Evolutionary conservation across 768 basidiomycete genomes (phyloP).

Genomic region (Chalciporus pseudorubinellus): DNA sequence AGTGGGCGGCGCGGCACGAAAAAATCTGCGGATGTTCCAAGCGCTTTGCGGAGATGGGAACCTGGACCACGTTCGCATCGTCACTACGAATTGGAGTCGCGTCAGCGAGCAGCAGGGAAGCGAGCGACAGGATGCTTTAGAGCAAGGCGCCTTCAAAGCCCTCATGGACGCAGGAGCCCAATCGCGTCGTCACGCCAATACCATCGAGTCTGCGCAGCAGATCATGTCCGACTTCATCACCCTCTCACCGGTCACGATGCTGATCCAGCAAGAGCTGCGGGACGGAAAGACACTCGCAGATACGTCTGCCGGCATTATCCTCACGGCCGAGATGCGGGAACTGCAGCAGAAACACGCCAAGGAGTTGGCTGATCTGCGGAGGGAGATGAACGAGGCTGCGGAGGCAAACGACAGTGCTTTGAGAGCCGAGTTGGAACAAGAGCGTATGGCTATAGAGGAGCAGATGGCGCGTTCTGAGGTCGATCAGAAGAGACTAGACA

Average conservation of each 20-base stretch:
- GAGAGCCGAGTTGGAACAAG: background rate
- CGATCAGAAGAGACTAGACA: slow-evolving; percentile 1
- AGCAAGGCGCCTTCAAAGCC: slow-evolving; percentile 41
- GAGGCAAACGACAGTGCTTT: slow-evolving; percentile 4
- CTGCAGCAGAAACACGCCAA: slow-evolving; percentile 35
- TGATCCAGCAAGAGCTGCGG: slow-evolving; percentile 47
- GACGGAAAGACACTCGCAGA: slow-evolving; percentile 41
- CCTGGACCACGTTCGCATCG: slow-evolving; percentile 42
- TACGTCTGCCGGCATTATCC: slow-evolving; percentile 46
- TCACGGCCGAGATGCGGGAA: slow-evolving; percentile 40
- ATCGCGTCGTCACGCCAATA: slow-evolving; percentile 38
- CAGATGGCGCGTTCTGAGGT: background rate
- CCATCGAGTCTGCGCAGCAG: slow-evolving; percentile 35
- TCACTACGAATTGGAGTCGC: slow-evolving; percentile 46
- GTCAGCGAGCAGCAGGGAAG: slow-evolving; percentile 25
- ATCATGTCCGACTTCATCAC: slow-evolving; percentile 39
- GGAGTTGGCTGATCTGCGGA: slow-evolving; percentile 41
- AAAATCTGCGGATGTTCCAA: slow-evolving; percentile 43
- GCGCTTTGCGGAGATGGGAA: slow-evolving; percentile 44
- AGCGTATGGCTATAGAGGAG: slow-evolving; percentile 4
- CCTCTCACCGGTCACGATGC: slow-evolving; percentile 36
- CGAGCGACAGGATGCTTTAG: slow-evolving; percentile 23
- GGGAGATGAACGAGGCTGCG: slow-evolving; percentile 41
- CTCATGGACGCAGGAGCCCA: slow-evolving; percentile 41
- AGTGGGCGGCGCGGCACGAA: too few relatives aligned